Base-by-base conservation (phyloP, 2,329 filamentous ascomycete species). In the Fusarium anguioides region DNA sequence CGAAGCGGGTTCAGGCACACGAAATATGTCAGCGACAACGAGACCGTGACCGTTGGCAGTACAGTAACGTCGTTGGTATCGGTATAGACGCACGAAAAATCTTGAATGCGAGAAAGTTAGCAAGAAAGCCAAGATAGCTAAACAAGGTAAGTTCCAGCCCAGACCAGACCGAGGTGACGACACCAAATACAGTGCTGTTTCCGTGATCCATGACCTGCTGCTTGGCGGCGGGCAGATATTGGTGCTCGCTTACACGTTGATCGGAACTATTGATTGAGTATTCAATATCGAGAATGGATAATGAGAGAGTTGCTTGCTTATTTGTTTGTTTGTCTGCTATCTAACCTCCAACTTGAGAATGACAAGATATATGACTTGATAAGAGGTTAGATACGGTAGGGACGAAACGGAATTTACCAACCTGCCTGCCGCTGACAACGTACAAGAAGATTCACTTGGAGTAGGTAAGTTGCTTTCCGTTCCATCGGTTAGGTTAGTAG, bases 41-140 rank as follows among this genome's bases (percentile, higher is more conserved):
- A 65, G 44, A 23, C 49, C 53, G 59, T 68, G 44, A 23, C 53
- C 59, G 64, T 68, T 68, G 21, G 37, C 44, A 46, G 26, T 29
- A 39, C 31, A 27, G 50, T 15, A 54, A 29, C 33, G 23, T 29
- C 46, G 23, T 29, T 39, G 36, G n/a, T 37, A 31, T 31, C 29
- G 29, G 14, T 20, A n/a, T 11, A 18, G 47, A 42, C 36, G 40
- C 37, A 58, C 36, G 39, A 49, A 36, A 48, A 64, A 55, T 27
- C 33, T 21, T 64, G 36, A 33, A 60, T 44, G 24, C 23, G 42
- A 55, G 40, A 64, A 68, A 47, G 31, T 29, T 29, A 29, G 27
- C 24, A 54, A 64, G 27, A 41, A 29, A 39, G 64, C 55, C 60
- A 68, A 68, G 55, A 59, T 42, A 47, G 46, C 53, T 42, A 60